These are phyloP conservation scores for Gossypium ekmanianum DNA, from an alignment of 345 rosid genomes.

Conservation along the genomic window DNA sequence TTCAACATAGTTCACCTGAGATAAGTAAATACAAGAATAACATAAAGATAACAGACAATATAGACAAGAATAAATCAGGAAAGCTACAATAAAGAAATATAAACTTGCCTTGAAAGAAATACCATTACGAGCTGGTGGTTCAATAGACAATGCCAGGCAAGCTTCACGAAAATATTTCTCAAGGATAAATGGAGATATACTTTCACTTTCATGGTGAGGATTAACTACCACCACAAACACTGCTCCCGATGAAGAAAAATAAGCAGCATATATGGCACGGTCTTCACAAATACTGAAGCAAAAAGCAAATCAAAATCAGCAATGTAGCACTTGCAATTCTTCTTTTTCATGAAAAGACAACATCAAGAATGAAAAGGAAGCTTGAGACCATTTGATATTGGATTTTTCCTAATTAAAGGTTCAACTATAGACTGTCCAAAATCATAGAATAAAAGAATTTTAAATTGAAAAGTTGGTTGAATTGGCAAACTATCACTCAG, in stretches of 20 bases:
- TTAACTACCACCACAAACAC: slow-evolving; percentile 66
- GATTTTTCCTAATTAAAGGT: background rate
- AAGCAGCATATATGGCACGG: slow-evolving; percentile 64
- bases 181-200: slow-evolving; percentile 52
- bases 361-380: background rate
- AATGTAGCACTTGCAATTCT: background rate
- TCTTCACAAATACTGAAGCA: slow-evolving; percentile 64
- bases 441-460: background rate
- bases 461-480: background rate
- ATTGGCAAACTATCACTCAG: background rate
- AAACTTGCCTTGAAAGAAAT: slow-evolving; percentile 54
- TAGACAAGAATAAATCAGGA: slow-evolving; percentile 16
- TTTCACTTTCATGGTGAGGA: slow-evolving; percentile 61
- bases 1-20: slow-evolving; percentile 82
- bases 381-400: background rate
- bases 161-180: slow-evolving; percentile 87
- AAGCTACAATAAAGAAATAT: slow-evolving; percentile 16
- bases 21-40: slow-evolving; percentile 13
- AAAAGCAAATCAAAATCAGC: slow-evolving; percentile 6
- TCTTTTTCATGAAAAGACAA: background rate
- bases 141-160: slow-evolving; percentile 61
- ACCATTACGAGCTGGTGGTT: slow-evolving; percentile 40
- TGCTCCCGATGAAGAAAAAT: slow-evolving; percentile 50
- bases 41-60: slow-evolving; percentile 15
- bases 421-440: background rate